Base-by-base conservation (phyloP, 208 protist genomes). In the Crithidia fasciculata region DNA sequence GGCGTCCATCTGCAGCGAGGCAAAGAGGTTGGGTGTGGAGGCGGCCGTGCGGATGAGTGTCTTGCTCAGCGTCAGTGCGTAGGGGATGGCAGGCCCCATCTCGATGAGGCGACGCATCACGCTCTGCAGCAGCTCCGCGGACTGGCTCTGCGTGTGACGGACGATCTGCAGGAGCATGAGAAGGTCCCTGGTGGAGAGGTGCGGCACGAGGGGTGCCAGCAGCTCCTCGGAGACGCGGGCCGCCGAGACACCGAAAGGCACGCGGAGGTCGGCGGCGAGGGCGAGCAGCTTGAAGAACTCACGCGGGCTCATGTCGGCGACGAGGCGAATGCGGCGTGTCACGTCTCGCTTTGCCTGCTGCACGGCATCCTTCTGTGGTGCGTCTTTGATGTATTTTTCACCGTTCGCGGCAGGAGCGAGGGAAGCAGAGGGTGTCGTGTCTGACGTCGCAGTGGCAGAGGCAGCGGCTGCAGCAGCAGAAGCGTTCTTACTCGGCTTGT, bases 201-300 rank as follows among this genome's bases (percentile, higher is more conserved):
- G 74, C 8, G 16, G 75, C 41, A 91, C 78, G 69, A 92, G 78
- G 15, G 90, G 90, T 0, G 78, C 59, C 37, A 95, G 75, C 9
- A 95, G 72, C 47, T 74, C 62, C 16, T 88, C 86, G 2, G 80
- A 73, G 39, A 93, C 72, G 28, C 75, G 64, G 3, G 68, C 56
- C 10, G 86, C 58, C 15, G 86, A 87, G 16, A 76, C 62, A 52
- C 83, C 58, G 43, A 91, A 91, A 6, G 83, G 68, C 4, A 91
- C 74, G 39, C 84, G 82, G 9, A 95, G 54, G 12, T 95, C 90
- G 3, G 84, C 86, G 6, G 84, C 70, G 63, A 93, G 79, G 53
- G n/a, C 69, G 16, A 95, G 68, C 50, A 94, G 74, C n/a, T 81
- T 75, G 39, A 94, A 67, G 12, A 94, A 77, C 69, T 91, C 85